A percentile compares a stretch with the other conserved stretches of the same genome.
Conservation (phyloP, 208 protist genomes). For the Lotmaria passim region DNA sequence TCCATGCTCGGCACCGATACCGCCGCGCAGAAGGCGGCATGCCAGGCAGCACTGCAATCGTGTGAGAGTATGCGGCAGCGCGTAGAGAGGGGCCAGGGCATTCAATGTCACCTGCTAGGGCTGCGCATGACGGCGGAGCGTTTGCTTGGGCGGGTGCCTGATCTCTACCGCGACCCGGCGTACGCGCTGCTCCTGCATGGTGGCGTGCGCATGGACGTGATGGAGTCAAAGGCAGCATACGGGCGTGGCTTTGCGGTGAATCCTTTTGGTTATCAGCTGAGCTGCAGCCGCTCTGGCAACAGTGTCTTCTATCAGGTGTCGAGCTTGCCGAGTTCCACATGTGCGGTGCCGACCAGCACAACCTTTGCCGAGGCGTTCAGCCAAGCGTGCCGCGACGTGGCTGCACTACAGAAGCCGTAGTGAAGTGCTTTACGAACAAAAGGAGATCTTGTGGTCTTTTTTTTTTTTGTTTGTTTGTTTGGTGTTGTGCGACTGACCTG, state of each 20-base stretch:
- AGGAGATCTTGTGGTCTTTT: neutral
- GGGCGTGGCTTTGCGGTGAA: constrained; percentile 26
- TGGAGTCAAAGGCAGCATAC: constrained; percentile 18
- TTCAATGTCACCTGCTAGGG: constrained; percentile 19
- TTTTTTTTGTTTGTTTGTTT: neutral
- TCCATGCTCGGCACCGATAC: constrained; percentile 31
- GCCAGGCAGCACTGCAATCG: constrained; percentile 18
- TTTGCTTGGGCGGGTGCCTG: constrained; percentile 20
- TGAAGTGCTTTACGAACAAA: neutral
- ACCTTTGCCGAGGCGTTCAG: constrained; percentile 25
- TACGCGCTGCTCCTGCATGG: constrained; percentile 3
- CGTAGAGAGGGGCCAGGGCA: constrained; percentile 9
- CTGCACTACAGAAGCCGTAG: neutral
- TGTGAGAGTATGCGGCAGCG: neutral
- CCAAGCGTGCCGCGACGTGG: constrained; percentile 26
- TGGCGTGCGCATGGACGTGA: constrained; percentile 19
- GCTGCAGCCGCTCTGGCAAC: constrained; percentile 27
- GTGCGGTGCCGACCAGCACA: constrained; percentile 18
- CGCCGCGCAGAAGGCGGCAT: constrained; percentile 4
- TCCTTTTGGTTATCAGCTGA: constrained; percentile 27
- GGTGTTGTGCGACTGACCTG: too few species aligned
- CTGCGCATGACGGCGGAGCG: constrained; percentile 38
- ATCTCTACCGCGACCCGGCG: constrained; percentile 25
- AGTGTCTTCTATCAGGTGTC: constrained; percentile 34
- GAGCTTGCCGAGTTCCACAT: constrained; percentile 1